Conservation (phyloP, 1,284 basidiomycete species). For the Cutaneotrichosporon sp. region DNA sequence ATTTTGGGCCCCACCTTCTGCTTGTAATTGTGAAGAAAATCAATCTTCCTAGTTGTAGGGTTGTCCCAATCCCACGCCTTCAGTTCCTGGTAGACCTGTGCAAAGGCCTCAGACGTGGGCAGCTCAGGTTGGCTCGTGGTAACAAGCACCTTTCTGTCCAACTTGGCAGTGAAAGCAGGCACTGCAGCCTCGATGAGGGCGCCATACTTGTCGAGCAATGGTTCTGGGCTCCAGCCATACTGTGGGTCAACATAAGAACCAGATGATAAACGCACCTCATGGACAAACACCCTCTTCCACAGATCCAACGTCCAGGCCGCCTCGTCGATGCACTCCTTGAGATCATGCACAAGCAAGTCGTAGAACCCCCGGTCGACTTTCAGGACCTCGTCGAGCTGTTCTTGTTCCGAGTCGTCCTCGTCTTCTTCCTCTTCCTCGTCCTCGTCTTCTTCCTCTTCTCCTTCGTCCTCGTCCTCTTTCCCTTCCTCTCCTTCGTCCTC, state of each 20-base stretch:
- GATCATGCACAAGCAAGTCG: not conserved
- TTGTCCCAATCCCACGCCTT: not conserved
- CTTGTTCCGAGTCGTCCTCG: not conserved
- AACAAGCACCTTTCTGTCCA: not conserved
- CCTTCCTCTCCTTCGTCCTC: no score
- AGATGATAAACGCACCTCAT: not conserved
- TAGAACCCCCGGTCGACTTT: not conserved
- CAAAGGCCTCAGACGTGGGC: not conserved
- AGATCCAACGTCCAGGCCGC: not conserved
- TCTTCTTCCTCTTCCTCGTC: not conserved
- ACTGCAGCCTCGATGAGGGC: not conserved
- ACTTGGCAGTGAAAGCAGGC: not conserved
- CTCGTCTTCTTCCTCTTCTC: not conserved
- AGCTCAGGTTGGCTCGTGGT: not conserved
- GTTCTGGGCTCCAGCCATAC: conserved; percentile 3
- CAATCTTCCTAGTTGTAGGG: not conserved
- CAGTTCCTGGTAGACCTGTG: not conserved
- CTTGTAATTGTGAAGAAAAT: not conserved
- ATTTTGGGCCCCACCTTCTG: not conserved
- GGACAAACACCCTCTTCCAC: not conserved
- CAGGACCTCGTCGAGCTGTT: not conserved
- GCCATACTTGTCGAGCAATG: not conserved
- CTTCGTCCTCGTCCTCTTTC: not conserved
- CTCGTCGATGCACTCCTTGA: conserved; percentile 3
- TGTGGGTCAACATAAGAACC: not conserved